These are phyloP conservation scores for Aspergillus sojae DNA, from an alignment of 2,329 filamentous ascomycete genomes.

Conservation along the genomic window DNA sequence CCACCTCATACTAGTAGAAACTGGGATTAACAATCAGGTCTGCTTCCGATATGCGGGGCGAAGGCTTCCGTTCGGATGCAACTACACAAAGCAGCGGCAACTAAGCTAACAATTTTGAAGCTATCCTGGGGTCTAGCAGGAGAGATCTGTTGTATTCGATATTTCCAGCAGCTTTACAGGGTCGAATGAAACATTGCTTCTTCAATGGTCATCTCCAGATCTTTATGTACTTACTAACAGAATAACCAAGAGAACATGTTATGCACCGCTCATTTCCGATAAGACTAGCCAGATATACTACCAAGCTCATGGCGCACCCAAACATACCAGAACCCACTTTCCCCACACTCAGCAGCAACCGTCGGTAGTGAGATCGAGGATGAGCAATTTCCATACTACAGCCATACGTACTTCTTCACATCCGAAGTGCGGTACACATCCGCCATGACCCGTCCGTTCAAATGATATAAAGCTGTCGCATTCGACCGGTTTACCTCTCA, in stretches of 20 bases:
- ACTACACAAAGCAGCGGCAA: neutral
- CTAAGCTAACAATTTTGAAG: neutral
- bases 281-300: neutral
- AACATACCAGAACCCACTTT: neutral
- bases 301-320: neutral
- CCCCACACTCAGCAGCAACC: conserved; percentile 5
- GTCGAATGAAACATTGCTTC: neutral
- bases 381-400: neutral
- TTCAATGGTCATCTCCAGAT: neutral
- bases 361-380: neutral
- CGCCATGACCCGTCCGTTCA: neutral
- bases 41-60: neutral
- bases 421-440: conserved; percentile 9
- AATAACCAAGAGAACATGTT: neutral
- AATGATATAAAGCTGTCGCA: neutral
- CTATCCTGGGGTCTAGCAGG: neutral
- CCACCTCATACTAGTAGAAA: no score
- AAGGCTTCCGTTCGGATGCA: conserved; percentile 3
- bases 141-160: neutral
- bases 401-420: neutral
- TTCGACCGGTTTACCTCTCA: neutral
- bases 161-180: neutral
- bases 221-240: neutral
- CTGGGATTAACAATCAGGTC: neutral
- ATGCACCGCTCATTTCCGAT: neutral